Percentiles rank a stretch among this genome's conserved stretches.
These are phyloP conservation scores for Rutidosis leptorrhynchoides DNA, from an alignment of 129 eudicot genomes.

Conservation along the genomic window DNA sequence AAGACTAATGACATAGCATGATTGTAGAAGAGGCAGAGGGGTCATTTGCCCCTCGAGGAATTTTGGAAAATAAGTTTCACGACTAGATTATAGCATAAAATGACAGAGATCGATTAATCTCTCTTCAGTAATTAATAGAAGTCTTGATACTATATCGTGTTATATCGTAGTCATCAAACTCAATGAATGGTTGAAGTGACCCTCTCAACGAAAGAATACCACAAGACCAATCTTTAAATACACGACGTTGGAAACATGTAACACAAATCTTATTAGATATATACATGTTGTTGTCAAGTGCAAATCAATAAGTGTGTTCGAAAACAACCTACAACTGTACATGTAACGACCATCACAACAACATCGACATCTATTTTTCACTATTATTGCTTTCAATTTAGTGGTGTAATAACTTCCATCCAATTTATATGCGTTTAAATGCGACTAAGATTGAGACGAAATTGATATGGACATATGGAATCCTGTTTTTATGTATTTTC, in stretches of 20 bases:
- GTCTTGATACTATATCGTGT: too few relatives aligned
- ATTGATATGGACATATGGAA: too few relatives aligned
- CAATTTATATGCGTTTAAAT: neutral
- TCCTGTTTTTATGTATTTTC: too few relatives aligned
- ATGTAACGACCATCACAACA: neutral
- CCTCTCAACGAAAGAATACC: neutral
- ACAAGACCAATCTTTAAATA: neutral
- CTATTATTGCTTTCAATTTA: neutral
- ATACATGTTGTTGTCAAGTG: neutral
- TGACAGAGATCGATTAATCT: too few relatives aligned
- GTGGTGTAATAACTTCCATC: neutral
- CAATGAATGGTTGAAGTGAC: neutral
- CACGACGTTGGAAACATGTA: neutral
- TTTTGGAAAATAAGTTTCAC: too few relatives aligned
- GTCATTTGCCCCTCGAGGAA: too few relatives aligned
- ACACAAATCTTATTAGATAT: neutral
- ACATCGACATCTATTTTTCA: neutral
- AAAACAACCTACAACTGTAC: slow-evolving; percentile 16
- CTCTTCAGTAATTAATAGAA: too few relatives aligned
- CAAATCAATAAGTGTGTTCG: slow-evolving; percentile 15
- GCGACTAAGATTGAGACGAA: neutral
- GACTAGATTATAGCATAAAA: too few relatives aligned
- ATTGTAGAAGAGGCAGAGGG: too few relatives aligned
- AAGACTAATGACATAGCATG: too few relatives aligned
- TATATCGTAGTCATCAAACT: neutral